Conservation (phyloP, 2,329 filamentous ascomycete genomes). For the Alternaria novae-zelandiae region DNA sequence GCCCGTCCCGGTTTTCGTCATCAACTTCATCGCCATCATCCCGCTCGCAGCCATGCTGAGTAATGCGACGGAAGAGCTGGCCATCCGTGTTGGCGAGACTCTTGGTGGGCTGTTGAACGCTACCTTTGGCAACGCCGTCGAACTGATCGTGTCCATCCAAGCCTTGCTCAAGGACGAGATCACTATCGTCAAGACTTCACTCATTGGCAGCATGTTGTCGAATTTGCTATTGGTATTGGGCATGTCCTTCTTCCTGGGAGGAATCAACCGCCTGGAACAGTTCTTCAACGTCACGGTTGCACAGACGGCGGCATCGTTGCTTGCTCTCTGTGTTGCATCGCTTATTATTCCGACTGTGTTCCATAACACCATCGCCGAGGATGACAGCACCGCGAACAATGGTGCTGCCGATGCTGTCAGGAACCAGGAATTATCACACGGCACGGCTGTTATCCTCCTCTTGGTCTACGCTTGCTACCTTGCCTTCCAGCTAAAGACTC, state of each 20-base stretch:
- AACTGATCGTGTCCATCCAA: conserved; percentile 87
- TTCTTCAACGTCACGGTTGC: conserved; percentile 92
- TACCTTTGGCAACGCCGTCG: conserved; percentile 89
- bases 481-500: conserved; percentile 89
- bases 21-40: conserved; percentile 94
- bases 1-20: conserved; percentile 67
- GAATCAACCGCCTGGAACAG: conserved; percentile 78
- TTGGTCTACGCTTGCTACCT: conserved; percentile 85
- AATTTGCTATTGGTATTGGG: conserved; percentile 89
- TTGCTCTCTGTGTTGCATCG: conserved; percentile 78
- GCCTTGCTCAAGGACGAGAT: conserved; percentile 77
- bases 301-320: conserved; percentile 82
- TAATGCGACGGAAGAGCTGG: conserved; percentile 90
- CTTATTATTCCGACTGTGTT: conserved; percentile 93
- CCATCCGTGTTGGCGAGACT: conserved; percentile 77
- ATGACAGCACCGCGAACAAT: conserved; percentile 16
- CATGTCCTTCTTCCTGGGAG: conserved; percentile 91
- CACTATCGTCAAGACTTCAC: conserved; percentile 87
- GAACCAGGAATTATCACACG: conserved; percentile 63
- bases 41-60: conserved; percentile 86
- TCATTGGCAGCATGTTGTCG: conserved; percentile 90
- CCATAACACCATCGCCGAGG: conserved; percentile 43
- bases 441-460: conserved; percentile 79
- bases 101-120: conserved; percentile 89
- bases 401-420: conserved; percentile 30